Conservation (phyloP, 1,284 basidiomycete genomes). For the Ceratobasidium sp. region DNA sequence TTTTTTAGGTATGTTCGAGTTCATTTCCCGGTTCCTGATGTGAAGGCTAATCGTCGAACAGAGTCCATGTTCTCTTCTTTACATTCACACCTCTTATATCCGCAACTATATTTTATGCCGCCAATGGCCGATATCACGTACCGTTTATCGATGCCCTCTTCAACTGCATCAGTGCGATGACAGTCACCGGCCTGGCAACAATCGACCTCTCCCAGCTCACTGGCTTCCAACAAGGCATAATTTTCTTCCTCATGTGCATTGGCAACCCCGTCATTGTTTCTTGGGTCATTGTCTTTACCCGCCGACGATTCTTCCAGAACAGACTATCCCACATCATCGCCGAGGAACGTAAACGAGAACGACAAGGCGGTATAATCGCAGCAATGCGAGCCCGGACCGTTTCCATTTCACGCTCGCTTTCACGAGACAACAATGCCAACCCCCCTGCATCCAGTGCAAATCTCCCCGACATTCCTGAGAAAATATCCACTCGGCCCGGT, state of each 20-base stretch:
- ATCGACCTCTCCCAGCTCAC: slow-evolving; percentile 77
- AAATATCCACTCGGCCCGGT: not conserved
- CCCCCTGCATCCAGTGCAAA: not conserved
- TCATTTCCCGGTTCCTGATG: slow-evolving; percentile 3
- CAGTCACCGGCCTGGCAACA: slow-evolving; percentile 77
- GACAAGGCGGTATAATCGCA: slow-evolving; percentile 20
- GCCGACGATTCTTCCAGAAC: slow-evolving; percentile 68
- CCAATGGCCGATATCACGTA: slow-evolving; percentile 67
- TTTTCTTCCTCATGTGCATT: slow-evolving; percentile 74
- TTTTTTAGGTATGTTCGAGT: slow-evolving; percentile 64
- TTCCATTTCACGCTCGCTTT: slow-evolving; percentile 20
- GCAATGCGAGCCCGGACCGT: slow-evolving; percentile 19
- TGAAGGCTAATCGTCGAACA: not conserved
- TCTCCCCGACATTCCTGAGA: not conserved
- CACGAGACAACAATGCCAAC: slow-evolving; percentile 6
- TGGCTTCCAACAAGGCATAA: slow-evolving; percentile 73
- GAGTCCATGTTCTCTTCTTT: slow-evolving; percentile 54
- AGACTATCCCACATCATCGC: slow-evolving; percentile 74
- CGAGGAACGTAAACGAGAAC: slow-evolving; percentile 50
- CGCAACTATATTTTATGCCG: slow-evolving; percentile 75
- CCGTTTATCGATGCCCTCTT: slow-evolving; percentile 78
- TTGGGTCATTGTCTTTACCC: slow-evolving; percentile 72
- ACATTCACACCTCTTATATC: slow-evolving; percentile 75
- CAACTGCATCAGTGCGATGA: slow-evolving; percentile 77
- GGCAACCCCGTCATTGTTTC: slow-evolving; percentile 73